Evolutionary conservation across 768 basidiomycete genomes (phyloP), one percentile per base, ranked within the genome.

Genomic region (Mycena belliarum): DNA sequence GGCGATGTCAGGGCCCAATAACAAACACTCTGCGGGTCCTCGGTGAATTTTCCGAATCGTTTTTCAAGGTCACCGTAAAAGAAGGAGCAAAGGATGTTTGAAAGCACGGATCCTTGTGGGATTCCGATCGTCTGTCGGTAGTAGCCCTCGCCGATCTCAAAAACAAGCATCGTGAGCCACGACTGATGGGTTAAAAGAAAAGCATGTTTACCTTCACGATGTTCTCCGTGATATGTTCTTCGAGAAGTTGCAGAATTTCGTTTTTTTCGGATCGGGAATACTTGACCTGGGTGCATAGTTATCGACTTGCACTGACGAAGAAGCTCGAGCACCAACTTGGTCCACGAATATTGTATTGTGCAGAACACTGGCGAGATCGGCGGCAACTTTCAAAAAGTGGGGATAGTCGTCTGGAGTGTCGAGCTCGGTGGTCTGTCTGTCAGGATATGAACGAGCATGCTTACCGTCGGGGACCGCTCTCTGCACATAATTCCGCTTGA

Each of bases 71-170:
- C 88, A 7, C 93, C 95, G 63, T 98, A 99, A 70, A 93, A 97
- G 72, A 95, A 91, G 1, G 91, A 89, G 69, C 97, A 99, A 1
- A 99, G 75, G n/a, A 98, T 68, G 0, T 90, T 82, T 8, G 95
- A 97, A n/a, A 98, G 74, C n/a, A 95, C 85, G 3, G 95, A 98
- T 21, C 97, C 97, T 71, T 99, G 97, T 1, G 97, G 96, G 23
- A 99, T 99, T 3, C 97, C 97, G 26, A 92, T 83, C n/a, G 81
- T 83, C 71, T 99, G 97, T 14, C 89, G 85, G 68, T 89, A 96
- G 67, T 88, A 93, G 40, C 82, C 72, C n/a, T 74, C 65, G 1
- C 90, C 91, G 50, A 97, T 94, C 93, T 96, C 62, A 16, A 32
- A 24, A 37, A n/a, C n/a, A 29, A 37, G 32, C 59, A 29, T 41